phyloP scores from a whole-genome alignment of 371 early-diverging fungal species.

The Rhizopus arrhizus region DNA sequence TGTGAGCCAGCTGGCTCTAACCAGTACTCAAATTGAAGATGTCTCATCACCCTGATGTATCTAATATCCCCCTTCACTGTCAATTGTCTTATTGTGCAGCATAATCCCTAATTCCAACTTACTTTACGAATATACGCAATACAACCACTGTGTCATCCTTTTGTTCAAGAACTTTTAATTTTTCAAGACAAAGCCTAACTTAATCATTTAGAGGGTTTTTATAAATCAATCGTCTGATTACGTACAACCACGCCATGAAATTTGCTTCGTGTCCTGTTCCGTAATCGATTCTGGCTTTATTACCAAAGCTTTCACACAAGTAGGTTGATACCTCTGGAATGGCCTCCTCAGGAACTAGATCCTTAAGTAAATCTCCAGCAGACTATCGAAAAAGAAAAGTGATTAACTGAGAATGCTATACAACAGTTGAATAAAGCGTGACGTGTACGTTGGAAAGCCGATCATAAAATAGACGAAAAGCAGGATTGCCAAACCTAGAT shows the following conservation, averaged over 20 bases:
- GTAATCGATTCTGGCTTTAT: constrained; percentile 96
- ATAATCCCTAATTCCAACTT: constrained; percentile 5
- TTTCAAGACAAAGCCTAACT: constrained; percentile 74
- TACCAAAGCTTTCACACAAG: constrained; percentile 91
- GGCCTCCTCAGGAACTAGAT: constrained; percentile 48
- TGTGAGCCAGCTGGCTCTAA: constrained; percentile 99
- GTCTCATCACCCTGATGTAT: constrained; percentile 89
- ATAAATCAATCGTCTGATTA: not conserved
- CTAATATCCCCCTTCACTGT: constrained; percentile 25
- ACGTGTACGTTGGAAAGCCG: constrained; percentile 57
- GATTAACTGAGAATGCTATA: not conserved
- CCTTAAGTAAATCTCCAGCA: constrained; percentile 39
- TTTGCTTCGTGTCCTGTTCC: constrained; percentile 99
- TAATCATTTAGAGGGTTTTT: not conserved
- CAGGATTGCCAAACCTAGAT: constrained; percentile 90
- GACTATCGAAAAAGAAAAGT: constrained; percentile 4
- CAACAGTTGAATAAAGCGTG: constrained; percentile 5
- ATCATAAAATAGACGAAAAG: constrained; percentile 84
- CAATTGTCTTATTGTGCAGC: not conserved
- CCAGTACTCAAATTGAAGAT: constrained; percentile 90
- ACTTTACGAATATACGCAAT: constrained; percentile 79
- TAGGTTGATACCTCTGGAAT: constrained; percentile 80
- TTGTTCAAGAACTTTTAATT: constrained; percentile 64
- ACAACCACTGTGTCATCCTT: constrained; percentile 78
- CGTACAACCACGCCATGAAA: constrained; percentile 90